Evolutionary conservation across 495 filamentous ascomycete genomes (phyloP), one percentile per base, ranked within the genome.

Genomic region (Neurospora discreta): DNA sequence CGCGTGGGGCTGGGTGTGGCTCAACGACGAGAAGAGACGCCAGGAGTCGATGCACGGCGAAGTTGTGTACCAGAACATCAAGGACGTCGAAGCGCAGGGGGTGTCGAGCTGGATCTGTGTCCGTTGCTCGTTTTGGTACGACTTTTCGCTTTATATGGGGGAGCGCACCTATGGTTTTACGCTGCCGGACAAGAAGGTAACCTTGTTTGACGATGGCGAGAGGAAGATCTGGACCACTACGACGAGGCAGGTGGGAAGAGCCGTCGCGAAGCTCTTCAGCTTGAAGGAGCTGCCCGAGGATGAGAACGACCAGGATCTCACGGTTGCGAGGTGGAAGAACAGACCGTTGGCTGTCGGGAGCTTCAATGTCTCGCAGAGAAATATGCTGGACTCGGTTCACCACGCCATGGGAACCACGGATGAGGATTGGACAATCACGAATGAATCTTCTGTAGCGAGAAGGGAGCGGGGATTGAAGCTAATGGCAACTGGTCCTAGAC

Each of bases 371-470:
- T 83, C 73, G 23, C 85, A 88, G 78, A 77, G 78, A 42, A 81
- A 86, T 15, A 83, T 88, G 77, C 77, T 88, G 20, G 79, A 82
- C 23, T 75, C 78, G 33, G 68, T 85, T 38, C 78, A 85, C 71
- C 85, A 87, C 1, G 88, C 89, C 0, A 85, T 85, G 0, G 85
- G 84, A 1, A 84, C 82, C 1, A 83, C 76, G n/a, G 79, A 83
- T 58, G 73, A 44, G 0, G 88, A 90, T 71, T 93, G 90, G 90
- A 84, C 75, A 2, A 84, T 91, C 46, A 77, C 67, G 4, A 69
- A 84, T 18, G 82, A 87, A 77, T 42, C 77, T 0, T 72, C 77
- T 0, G 74, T 76, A 40, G 78, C 88, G 76, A 82, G 87, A 0
- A 86, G 81, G 71, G 71, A 79, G 69, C 72, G 79, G 7, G 87